Conservation (phyloP, 179 eudicot species). For the Corrigiola litoralis region DNA sequence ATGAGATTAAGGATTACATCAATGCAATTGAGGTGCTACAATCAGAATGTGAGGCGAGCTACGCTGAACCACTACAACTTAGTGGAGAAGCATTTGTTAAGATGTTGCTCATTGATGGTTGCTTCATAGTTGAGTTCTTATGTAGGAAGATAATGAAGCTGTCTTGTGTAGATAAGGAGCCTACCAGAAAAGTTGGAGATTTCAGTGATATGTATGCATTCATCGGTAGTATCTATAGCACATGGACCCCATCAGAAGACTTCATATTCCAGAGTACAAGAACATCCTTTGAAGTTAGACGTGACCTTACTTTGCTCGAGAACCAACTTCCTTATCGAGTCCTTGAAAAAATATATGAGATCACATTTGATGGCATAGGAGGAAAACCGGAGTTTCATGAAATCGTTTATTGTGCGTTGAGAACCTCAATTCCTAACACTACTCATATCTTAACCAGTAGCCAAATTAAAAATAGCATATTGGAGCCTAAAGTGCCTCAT, state of each 20-base stretch:
- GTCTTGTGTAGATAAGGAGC: neutral
- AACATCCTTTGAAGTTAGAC: slow-evolving; percentile 19
- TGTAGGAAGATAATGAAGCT: slow-evolving; percentile 15
- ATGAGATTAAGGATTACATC: neutral
- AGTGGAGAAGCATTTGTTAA: neutral
- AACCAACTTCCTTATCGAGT: slow-evolving; percentile 18
- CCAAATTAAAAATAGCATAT: neutral
- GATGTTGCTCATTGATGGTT: slow-evolving; percentile 17
- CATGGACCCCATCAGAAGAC: neutral
- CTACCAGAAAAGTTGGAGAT: neutral
- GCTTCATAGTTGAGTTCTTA: slow-evolving; percentile 16
- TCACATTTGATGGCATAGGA: neutral
- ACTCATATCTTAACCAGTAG: neutral
- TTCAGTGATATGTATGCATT: neutral
- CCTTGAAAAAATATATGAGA: neutral
- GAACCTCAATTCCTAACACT: slow-evolving; percentile 21
- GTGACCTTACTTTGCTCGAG: slow-evolving; percentile 19
- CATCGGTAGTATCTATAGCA: neutral
- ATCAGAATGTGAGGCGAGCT: neutral
- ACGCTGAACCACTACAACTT: slow-evolving; percentile 14
- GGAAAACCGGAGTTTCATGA: neutral
- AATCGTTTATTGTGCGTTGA: slow-evolving; percentile 16
- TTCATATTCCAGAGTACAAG: slow-evolving; percentile 19
- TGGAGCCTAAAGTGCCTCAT: neutral
- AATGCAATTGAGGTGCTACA: neutral